Conservation (phyloP, 768 basidiomycete species). For the Mrakia gelida region DNA sequence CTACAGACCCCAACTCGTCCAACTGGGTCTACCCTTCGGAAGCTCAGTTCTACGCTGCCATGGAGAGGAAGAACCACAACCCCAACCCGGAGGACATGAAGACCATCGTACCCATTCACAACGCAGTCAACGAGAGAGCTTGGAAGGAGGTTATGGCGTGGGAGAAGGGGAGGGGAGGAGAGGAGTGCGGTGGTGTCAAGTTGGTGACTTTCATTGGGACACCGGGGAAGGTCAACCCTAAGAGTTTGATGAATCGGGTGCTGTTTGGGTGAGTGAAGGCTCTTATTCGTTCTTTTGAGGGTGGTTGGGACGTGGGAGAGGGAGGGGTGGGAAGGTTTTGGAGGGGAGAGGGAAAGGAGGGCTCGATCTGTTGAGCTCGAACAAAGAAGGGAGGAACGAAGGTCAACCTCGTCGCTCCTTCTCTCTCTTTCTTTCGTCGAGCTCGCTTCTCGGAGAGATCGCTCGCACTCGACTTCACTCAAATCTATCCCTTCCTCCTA, state of each 20-base stretch:
- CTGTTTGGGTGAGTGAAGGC: conserved; percentile 67
- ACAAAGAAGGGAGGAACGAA: too few species aligned
- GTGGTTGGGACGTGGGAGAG: not conserved
- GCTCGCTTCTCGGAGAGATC: not conserved
- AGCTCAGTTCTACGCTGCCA: conserved; percentile 96
- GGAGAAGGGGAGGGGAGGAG: conserved; percentile 76
- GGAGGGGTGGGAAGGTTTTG: not conserved
- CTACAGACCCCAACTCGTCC: conserved; percentile 49
- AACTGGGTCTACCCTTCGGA: conserved; percentile 99
- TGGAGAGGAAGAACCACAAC: conserved; percentile 88
- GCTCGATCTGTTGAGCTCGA: not conserved
- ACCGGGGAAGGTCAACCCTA: conserved; percentile 71
- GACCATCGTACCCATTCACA: conserved; percentile 95
- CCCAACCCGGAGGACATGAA: conserved; percentile 86
- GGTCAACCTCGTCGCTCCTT: not conserved
- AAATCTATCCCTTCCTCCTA: too few species aligned
- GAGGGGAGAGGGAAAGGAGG: not conserved
- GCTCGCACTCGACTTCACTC: too few species aligned
- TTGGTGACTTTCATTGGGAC: conserved; percentile 68
- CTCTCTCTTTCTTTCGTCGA: not conserved
- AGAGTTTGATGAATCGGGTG: conserved; percentile 68
- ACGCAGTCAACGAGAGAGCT: conserved; percentile 93
- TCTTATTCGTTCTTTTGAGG: too few species aligned
- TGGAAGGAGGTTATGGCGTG: conserved; percentile 79
- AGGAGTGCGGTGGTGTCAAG: conserved; percentile 54